Evolutionary conservation across 805 yeast genomes (phyloP).

Genomic region (Suhomyces pyralidae): DNA sequence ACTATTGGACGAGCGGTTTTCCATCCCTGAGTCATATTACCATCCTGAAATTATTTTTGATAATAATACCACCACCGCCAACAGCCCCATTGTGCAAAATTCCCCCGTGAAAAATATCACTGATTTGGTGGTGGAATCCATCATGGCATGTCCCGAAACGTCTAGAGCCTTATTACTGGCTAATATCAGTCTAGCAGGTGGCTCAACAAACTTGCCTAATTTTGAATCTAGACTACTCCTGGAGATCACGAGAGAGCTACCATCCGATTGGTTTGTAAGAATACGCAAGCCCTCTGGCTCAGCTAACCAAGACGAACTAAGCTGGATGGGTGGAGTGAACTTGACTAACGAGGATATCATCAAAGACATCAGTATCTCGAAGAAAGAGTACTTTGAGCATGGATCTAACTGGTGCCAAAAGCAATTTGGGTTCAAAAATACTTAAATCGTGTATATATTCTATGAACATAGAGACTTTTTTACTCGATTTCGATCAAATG

Average conservation of each 20-base stretch:
- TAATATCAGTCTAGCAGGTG: slow-evolving; percentile 81
- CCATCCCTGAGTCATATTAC: slow-evolving; percentile 81
- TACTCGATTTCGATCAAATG: slow-evolving; percentile 44
- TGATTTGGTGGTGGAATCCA: slow-evolving; percentile 71
- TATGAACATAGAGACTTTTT: neutral
- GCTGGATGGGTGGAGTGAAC: slow-evolving; percentile 38
- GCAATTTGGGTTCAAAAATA: slow-evolving; percentile 44
- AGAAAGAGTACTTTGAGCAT: slow-evolving; percentile 81
- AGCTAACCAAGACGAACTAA: slow-evolving; percentile 21
- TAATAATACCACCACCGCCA: slow-evolving; percentile 26
- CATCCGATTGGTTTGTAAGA: slow-evolving; percentile 66
- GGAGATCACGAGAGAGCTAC: slow-evolving; percentile 66
- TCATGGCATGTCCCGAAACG: slow-evolving; percentile 69
- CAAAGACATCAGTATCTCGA: slow-evolving; percentile 57
- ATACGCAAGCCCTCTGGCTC: slow-evolving; percentile 23
- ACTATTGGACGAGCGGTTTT: slow-evolving; percentile 80
- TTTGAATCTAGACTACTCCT: slow-evolving; percentile 56
- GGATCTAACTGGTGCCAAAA: slow-evolving; percentile 62
- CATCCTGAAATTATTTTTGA: slow-evolving; percentile 69
- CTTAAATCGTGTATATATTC: neutral
- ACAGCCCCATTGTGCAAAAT: slow-evolving; percentile 29
- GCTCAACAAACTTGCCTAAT: slow-evolving; percentile 69
- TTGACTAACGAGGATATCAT: slow-evolving; percentile 41
- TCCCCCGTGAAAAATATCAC: slow-evolving; percentile 67
- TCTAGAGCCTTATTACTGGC: slow-evolving; percentile 72